These are phyloP conservation scores for Diplogelasinospora grovesii DNA, from an alignment of 495 filamentous ascomycete species.

Conservation along the genomic window DNA sequence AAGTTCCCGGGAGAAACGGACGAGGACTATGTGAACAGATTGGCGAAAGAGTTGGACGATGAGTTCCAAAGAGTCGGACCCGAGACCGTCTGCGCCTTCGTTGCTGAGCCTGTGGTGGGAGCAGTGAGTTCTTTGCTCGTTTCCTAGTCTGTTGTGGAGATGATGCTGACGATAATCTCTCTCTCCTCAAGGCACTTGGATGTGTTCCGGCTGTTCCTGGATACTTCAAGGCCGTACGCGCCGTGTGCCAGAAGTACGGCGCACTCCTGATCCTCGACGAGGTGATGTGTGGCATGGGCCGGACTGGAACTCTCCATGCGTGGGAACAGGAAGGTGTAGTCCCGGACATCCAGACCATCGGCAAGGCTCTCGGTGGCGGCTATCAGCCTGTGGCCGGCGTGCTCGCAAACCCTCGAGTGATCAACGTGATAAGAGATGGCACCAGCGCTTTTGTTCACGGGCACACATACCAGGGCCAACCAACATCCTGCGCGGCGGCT, in stretches of 20 bases:
- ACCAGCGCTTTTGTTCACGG: slow-evolving; percentile 51
- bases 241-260: slow-evolving; percentile 57
- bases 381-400: slow-evolving; percentile 53
- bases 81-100: slow-evolving; percentile 66
- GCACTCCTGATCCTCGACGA: slow-evolving; percentile 68
- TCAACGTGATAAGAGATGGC: slow-evolving; percentile 49
- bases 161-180: slow-evolving; percentile 29
- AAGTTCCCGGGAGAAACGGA: slow-evolving; percentile 26
- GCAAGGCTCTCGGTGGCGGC: slow-evolving; percentile 56
- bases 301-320: slow-evolving; percentile 53
- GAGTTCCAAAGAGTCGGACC: slow-evolving; percentile 69
- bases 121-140: slow-evolving; percentile 24
- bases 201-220: slow-evolving; percentile 56
- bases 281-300: slow-evolving; percentile 69
- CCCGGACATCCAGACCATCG: slow-evolving; percentile 59
- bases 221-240: slow-evolving; percentile 58
- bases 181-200: no score
- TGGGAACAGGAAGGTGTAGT: slow-evolving; percentile 57
- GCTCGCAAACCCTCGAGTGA: slow-evolving; percentile 46
- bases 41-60: slow-evolving; percentile 60
- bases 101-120: slow-evolving; percentile 63
- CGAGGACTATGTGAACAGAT: slow-evolving; percentile 43
- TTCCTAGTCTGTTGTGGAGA: background rate
- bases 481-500: slow-evolving; percentile 52
- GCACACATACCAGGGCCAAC: slow-evolving; percentile 59